Conservation (phyloP, 768 basidiomycete genomes). For the Mycena galopus region DNA sequence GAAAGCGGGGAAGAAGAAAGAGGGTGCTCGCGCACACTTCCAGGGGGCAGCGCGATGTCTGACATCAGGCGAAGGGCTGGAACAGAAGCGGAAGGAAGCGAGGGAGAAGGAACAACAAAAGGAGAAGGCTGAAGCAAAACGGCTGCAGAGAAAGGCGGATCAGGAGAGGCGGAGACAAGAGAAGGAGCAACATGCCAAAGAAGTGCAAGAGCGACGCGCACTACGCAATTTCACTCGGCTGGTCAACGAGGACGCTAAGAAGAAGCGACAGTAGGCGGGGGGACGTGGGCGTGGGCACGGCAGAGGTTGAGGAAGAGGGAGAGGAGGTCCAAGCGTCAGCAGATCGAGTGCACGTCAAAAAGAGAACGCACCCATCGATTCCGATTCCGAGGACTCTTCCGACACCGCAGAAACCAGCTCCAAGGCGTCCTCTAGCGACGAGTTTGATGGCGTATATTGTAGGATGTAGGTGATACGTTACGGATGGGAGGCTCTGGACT, state of each 20-base stretch:
- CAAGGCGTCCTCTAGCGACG: background rate
- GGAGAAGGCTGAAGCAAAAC: background rate
- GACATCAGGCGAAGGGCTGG: background rate
- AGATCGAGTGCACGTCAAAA: background rate
- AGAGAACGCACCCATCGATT: background rate
- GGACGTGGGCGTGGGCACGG: background rate
- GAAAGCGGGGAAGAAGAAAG: conserved; percentile 10
- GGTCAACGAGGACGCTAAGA: background rate
- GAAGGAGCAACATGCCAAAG: conserved; percentile 2
- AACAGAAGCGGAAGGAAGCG: background rate
- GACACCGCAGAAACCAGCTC: background rate
- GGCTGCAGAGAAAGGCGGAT: background rate
- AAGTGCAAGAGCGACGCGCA: background rate
- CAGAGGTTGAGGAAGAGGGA: background rate
- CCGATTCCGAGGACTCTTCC: background rate
- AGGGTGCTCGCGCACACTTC: background rate
- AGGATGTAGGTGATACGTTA: too few species aligned
- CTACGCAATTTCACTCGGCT: background rate
- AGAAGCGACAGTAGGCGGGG: background rate
- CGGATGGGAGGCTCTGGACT: too few species aligned
- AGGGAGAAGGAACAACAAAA: background rate
- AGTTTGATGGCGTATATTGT: too few species aligned
- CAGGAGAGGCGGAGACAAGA: background rate
- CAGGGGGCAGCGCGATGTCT: conserved; percentile 4
- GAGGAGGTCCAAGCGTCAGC: background rate